Evolutionary conservation across 805 yeast species (phyloP).

Genomic region (Suhomyces vadensis): DNA sequence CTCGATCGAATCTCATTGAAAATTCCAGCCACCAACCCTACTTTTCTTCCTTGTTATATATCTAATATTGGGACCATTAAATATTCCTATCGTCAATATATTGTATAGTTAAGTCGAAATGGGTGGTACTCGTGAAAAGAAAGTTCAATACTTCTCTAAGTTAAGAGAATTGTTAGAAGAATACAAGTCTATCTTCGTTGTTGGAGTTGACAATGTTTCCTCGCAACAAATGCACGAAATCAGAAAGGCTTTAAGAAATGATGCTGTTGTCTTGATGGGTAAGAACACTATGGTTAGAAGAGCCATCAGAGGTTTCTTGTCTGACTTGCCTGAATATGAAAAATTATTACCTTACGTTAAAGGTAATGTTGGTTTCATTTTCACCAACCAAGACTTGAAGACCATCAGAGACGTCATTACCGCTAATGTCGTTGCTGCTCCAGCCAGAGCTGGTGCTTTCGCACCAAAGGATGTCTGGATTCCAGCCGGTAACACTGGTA

Average conservation of each 20-base stretch:
- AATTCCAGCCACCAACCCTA: neutral
- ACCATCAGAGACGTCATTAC: conserved; percentile 83
- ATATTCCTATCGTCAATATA: conserved; percentile 79
- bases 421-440: conserved; percentile 98
- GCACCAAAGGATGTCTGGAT: conserved; percentile 98
- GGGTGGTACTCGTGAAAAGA: conserved; percentile 99
- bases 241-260: conserved; percentile 95
- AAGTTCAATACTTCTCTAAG: conserved; percentile 91
- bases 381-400: conserved; percentile 96
- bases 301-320: conserved; percentile 94
- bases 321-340: conserved; percentile 95
- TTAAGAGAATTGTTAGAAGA: conserved; percentile 94
- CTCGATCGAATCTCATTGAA: neutral
- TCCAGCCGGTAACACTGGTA: conserved; percentile 99
- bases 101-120: conserved; percentile 73
- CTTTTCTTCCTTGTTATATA: conserved; percentile 1
- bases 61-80: conserved; percentile 59
- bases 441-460: conserved; percentile 99
- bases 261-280: conserved; percentile 97
- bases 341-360: conserved; percentile 89
- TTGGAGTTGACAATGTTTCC: conserved; percentile 99
- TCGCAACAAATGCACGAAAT: conserved; percentile 99
- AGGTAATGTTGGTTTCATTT: conserved; percentile 99
- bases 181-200: conserved; percentile 97
- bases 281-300: conserved; percentile 99